Conservation (phyloP, 352 stramenopile species). For the Globisporangium apiculatum region DNA sequence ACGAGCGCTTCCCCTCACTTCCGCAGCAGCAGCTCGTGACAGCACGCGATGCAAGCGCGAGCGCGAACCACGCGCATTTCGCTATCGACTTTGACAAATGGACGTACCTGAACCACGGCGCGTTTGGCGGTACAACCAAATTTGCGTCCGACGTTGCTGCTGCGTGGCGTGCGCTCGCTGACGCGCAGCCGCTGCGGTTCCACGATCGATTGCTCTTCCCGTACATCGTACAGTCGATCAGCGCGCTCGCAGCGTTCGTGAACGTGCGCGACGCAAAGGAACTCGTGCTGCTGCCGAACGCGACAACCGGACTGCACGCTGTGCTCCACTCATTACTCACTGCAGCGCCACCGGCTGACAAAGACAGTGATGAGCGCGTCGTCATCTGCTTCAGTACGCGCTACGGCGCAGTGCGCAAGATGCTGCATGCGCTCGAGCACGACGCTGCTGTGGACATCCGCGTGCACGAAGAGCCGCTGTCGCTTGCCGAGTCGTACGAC, state of each 20-base stretch:
- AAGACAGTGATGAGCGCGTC: slow-evolving; percentile 18
- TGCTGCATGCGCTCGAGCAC: slow-evolving; percentile 48
- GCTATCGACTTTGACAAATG: slow-evolving; percentile 52
- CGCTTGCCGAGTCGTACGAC: slow-evolving; percentile 56
- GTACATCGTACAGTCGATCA: slow-evolving; percentile 75
- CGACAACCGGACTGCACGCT: slow-evolving; percentile 87
- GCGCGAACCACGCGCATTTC: slow-evolving; percentile 35
- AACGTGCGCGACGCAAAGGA: slow-evolving; percentile 35
- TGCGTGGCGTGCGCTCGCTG: slow-evolving; percentile 72
- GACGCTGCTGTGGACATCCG: slow-evolving; percentile 4
- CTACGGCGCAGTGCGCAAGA: slow-evolving; percentile 93
- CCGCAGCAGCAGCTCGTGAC: slow-evolving; percentile 1
- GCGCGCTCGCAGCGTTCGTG: slow-evolving; percentile 69
- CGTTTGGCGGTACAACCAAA: slow-evolving; percentile 81
- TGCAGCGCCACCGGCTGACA: neutral
- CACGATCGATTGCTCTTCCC: slow-evolving; percentile 91
- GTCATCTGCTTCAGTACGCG: slow-evolving; percentile 75
- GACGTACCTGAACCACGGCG: slow-evolving; percentile 94
- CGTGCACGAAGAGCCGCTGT: slow-evolving; percentile 53
- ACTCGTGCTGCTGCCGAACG: slow-evolving; percentile 83
- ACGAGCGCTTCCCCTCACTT: slow-evolving; percentile 16
- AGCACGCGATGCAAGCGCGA: neutral
- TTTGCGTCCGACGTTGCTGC: slow-evolving; percentile 57
- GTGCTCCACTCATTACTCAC: slow-evolving; percentile 55
- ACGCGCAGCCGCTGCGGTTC: slow-evolving; percentile 89